These are phyloP conservation scores for Suillus clintonianus DNA, from an alignment of 768 basidiomycete species.

Conservation along the genomic window DNA sequence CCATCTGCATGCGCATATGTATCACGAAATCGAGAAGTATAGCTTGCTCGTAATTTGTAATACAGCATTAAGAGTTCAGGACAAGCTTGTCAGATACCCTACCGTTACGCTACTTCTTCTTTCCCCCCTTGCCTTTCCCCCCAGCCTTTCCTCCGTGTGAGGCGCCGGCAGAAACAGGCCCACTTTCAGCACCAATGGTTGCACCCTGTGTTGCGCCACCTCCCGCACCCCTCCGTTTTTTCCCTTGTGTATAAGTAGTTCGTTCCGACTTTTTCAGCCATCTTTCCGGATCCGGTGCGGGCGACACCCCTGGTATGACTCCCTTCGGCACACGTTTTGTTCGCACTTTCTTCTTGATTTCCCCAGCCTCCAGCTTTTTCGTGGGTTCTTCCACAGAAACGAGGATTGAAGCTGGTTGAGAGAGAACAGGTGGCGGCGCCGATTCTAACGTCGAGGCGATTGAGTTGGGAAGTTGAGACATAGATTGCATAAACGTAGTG, in stretches of 20 bases:
- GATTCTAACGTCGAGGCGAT: conserved; percentile 59
- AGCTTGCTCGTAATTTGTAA: not conserved
- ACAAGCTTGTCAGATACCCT: not conserved
- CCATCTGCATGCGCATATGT: not conserved
- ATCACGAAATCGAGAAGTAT: not conserved
- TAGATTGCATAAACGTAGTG: conserved; percentile 61
- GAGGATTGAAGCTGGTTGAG: conserved; percentile 33
- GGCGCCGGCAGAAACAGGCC: conserved; percentile 6
- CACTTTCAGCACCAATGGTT: conserved; percentile 30
- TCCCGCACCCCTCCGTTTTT: conserved; percentile 53
- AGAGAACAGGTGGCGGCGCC: conserved; percentile 54
- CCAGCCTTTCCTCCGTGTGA: conserved; percentile 35
- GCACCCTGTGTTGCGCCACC: conserved; percentile 72
- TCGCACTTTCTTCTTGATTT: conserved; percentile 51
- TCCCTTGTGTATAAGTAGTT: conserved; percentile 51
- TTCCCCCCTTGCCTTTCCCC: conserved; percentile 61
- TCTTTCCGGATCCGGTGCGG: conserved; percentile 81
- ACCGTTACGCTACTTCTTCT: conserved; percentile 52
- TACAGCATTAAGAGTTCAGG: not conserved
- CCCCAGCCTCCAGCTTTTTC: conserved; percentile 38
- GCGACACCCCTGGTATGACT: conserved; percentile 78
- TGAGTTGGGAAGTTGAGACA: conserved; percentile 59
- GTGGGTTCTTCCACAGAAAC: conserved; percentile 28
- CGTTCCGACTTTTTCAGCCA: conserved; percentile 89
- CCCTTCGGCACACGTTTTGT: conserved; percentile 71